phyloP scores from a whole-genome alignment of 371 early-diverging fungal genomes.

The Lichtheimia corymbifera region DNA sequence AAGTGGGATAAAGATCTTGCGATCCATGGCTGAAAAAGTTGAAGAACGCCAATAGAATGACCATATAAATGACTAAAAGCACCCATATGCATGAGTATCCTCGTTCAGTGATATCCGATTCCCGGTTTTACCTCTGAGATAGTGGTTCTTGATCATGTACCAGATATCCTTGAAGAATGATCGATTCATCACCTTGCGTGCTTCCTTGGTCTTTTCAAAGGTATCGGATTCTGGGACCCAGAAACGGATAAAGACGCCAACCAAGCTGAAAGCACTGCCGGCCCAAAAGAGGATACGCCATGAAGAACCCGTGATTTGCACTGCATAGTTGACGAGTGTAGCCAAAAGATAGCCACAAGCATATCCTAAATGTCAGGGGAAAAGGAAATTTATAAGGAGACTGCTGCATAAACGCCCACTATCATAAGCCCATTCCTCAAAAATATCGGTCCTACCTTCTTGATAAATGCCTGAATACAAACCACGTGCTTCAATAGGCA shows the following conservation, averaged over 20 bases:
- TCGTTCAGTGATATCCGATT: too few relatives aligned
- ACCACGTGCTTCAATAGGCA: conserved; percentile 69
- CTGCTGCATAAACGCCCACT: too few relatives aligned
- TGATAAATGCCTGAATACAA: conserved; percentile 79
- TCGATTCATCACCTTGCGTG: conserved; percentile 30
- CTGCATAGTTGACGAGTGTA: conserved; percentile 57
- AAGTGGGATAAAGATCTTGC: conserved; percentile 76
- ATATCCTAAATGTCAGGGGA: conserved; percentile 36
- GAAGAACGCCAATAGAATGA: conserved; percentile 62
- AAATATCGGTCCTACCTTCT: conserved; percentile 33
- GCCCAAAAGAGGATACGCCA: conserved; percentile 79
- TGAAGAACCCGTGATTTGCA: conserved; percentile 42
- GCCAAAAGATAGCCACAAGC: conserved; percentile 70
- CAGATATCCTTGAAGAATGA: conserved; percentile 43
- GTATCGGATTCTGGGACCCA: conserved; percentile 68
- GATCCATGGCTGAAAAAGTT: conserved; percentile 73
- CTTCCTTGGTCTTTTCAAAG: conserved; percentile 47
- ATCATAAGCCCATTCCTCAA: conserved; percentile 12
- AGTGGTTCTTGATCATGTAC: conserved; percentile 51
- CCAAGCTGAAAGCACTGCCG: conserved; percentile 60
- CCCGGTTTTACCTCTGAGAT: conserved; percentile 35
- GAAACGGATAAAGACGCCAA: conserved; percentile 60
- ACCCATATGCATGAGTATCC: conserved; percentile 20
- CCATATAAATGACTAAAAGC: conserved; percentile 59
- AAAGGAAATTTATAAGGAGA: too few relatives aligned